Conservation (phyloP, 2,329 filamentous ascomycete species). For the Colletotrichum tabaci region DNA sequence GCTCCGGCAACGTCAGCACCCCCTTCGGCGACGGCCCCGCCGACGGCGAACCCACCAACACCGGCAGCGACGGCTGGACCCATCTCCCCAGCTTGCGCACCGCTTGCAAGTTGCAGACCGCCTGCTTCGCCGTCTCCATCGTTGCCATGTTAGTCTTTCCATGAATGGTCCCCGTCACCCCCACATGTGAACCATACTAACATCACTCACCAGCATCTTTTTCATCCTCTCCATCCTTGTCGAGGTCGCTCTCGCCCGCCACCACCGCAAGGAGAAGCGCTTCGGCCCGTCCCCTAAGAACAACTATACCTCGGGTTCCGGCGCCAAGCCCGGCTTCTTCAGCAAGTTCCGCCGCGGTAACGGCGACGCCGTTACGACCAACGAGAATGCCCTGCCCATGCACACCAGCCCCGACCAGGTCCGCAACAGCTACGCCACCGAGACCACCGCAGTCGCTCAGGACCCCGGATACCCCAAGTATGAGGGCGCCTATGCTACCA, state of each 20-base stretch:
- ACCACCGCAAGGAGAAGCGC: constrained; percentile 82
- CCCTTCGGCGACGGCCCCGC: constrained; percentile 77
- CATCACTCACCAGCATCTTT: constrained; percentile 68
- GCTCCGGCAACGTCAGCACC: constrained; percentile 73
- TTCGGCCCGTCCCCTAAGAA: constrained; percentile 68
- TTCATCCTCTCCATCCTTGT: constrained; percentile 81
- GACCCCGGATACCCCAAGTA: constrained; percentile 45
- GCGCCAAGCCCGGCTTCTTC: constrained; percentile 52
- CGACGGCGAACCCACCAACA: constrained; percentile 61
- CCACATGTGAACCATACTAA: constrained; percentile 1
- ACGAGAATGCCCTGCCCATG: constrained; percentile 54
- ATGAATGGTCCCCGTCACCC: too few relatives aligned
- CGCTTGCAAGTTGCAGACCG: constrained; percentile 83
- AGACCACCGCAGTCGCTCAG: constrained; percentile 51
- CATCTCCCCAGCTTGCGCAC: constrained; percentile 62
- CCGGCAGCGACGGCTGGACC: constrained; percentile 65
- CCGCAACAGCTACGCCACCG: constrained; percentile 61
- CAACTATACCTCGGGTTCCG: constrained; percentile 73
- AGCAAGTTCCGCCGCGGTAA: constrained; percentile 53
- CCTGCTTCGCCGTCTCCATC: constrained; percentile 83
- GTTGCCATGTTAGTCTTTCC: constrained; percentile 74
- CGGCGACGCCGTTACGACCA: constrained; percentile 47
- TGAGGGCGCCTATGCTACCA: constrained; percentile 29
- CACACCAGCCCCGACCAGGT: constrained; percentile 60
- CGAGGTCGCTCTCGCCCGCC: constrained; percentile 77